Evolutionary conservation across 768 basidiomycete species (phyloP).

Genomic region (Amyloporia xantha): DNA sequence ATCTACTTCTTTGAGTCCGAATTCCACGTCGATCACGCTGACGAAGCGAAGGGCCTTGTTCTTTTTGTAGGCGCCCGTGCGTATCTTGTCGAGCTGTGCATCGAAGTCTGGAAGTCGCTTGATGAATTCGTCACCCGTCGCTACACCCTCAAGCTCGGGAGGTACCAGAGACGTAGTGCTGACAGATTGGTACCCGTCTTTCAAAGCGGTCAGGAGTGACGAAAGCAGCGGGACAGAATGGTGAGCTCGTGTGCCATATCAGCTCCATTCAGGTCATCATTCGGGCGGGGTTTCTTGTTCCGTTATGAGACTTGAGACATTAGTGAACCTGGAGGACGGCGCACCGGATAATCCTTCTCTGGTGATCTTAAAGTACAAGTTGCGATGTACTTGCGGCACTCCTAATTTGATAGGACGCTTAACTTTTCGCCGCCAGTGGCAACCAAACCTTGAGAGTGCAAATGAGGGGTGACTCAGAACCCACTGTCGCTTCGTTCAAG

Average conservation of each 20-base stretch:
- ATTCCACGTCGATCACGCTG: conserved; percentile 81
- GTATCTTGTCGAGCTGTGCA: conserved; percentile 63
- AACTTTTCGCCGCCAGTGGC: conserved; percentile 84
- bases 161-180: too few species aligned
- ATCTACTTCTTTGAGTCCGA: conserved; percentile 74
- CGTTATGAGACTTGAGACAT: conserved; percentile 30
- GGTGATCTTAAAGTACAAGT: conserved; percentile 83
- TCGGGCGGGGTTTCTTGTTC: conserved; percentile 98
- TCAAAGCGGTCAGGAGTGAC: conserved; percentile 47
- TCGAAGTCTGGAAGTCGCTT: conserved; percentile 77
- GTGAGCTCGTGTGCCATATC: conserved; percentile 97
- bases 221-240: conserved; percentile 82
- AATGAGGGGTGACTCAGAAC: conserved; percentile 91
- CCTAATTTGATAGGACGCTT: conserved; percentile 20
- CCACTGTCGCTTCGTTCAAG: conserved; percentile 88
- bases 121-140: conserved; percentile 80
- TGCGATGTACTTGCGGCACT: conserved; percentile 73
- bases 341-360: conserved; percentile 90
- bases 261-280: too few species aligned
- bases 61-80: conserved; percentile 68
- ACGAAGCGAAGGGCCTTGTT: conserved; percentile 90
- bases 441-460: conserved; percentile 84
- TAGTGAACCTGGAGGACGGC: not conserved
- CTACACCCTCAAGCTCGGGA: conserved; percentile 53
- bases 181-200: too few species aligned